phyloP scores from a whole-genome alignment of 306 rosid species.

The Cicer cuneatum region DNA sequence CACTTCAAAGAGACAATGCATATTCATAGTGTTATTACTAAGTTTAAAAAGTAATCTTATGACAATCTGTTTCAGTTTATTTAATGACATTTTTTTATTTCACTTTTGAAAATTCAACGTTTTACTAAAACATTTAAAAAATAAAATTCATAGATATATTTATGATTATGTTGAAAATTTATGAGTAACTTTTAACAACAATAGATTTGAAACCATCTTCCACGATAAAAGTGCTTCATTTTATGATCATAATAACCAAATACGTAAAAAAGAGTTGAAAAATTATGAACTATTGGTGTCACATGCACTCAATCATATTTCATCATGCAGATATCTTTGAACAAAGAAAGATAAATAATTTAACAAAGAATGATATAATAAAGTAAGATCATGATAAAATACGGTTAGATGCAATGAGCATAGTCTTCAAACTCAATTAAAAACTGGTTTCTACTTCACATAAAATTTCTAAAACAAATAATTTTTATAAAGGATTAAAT shows the following conservation, averaged over 20 bases:
- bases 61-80: not conserved
- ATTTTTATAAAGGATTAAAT: not conserved
- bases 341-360: too few species aligned
- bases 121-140: too few species aligned
- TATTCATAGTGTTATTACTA: conserved; percentile 40
- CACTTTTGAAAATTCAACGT: not conserved
- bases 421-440: not conserved
- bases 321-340: not conserved
- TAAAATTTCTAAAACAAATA: not conserved
- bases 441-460: not conserved
- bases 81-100: not conserved
- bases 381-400: not conserved
- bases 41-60: not conserved
- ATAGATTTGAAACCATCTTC: not conserved
- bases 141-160: not conserved
- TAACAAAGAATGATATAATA: not conserved
- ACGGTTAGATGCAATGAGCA: not conserved
- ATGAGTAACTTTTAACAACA: not conserved
- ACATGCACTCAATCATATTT: not conserved
- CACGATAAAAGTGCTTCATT: not conserved
- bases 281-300: not conserved
- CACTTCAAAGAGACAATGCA: conserved; percentile 52
- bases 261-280: not conserved
- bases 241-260: not conserved
- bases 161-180: not conserved